Percentiles rank a stretch among this genome's conserved stretches.
Evolutionary conservation across 257 asterid genomes (phyloP).

Genomic region (Primulina huaijiensis): DNA sequence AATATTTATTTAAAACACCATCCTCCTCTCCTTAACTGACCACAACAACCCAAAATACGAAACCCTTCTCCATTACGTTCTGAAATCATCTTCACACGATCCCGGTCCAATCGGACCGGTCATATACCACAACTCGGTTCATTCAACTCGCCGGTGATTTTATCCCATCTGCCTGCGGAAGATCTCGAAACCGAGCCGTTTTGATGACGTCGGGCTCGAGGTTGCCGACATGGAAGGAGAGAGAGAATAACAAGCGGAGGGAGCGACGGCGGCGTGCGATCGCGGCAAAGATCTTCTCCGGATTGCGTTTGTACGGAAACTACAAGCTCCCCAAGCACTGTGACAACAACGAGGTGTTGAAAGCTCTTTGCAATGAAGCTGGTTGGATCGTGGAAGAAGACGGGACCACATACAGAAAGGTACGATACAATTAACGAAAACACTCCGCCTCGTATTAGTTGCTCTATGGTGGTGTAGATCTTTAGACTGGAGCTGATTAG

Average conservation of each 20-base stretch:
- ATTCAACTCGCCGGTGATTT: background rate
- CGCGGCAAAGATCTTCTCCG: slow-evolving; percentile 94
- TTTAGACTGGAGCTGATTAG: background rate
- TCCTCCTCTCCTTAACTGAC: slow-evolving; percentile 13
- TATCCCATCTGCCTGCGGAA: slow-evolving; percentile 18
- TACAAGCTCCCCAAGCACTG: slow-evolving; percentile 93
- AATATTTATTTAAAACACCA: slow-evolving; percentile 14
- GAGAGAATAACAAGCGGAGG: slow-evolving; percentile 98
- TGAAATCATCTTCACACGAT: background rate
- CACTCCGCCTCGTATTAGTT: background rate
- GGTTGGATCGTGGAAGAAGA: slow-evolving; percentile 95
- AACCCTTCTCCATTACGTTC: background rate
- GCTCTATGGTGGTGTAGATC: slow-evolving; percentile 22
- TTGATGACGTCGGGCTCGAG: slow-evolving; percentile 83
- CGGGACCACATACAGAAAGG: slow-evolving; percentile 93
- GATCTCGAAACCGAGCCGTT: slow-evolving; percentile 11
- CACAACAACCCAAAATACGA: background rate
- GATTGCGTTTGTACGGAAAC: slow-evolving; percentile 83
- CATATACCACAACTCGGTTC: background rate
- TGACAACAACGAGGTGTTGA: slow-evolving; percentile 86
- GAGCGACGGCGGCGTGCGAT: slow-evolving; percentile 94
- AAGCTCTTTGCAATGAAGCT: slow-evolving; percentile 90
- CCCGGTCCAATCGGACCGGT: slow-evolving; percentile 29
- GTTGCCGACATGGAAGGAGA: slow-evolving; percentile 96
- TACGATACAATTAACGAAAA: slow-evolving; percentile 20